These are phyloP conservation scores for Sodiomyces alkalinus DNA, from an alignment of 2,329 filamentous ascomycete genomes.

Conservation along the genomic window DNA sequence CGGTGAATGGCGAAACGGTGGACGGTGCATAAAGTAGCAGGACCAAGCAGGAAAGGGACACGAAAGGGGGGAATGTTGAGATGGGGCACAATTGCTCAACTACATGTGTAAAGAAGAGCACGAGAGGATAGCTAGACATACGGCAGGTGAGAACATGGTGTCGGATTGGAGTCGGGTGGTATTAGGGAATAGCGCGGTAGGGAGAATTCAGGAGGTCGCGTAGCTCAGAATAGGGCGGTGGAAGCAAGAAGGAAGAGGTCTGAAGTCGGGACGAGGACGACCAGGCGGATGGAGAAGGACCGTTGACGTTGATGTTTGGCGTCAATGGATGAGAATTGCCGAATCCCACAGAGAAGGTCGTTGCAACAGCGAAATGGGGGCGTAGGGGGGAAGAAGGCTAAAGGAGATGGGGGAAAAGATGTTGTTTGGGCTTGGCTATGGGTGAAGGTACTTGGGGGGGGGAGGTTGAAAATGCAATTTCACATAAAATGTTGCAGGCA, in stretches of 20 bases:
- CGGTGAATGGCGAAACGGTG: too few relatives aligned
- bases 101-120: too few relatives aligned
- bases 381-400: constrained; percentile 5
- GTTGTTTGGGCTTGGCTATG: too few relatives aligned
- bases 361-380: constrained; percentile 1
- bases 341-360: neutral
- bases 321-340: neutral
- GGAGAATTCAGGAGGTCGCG: constrained; percentile 5
- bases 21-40: too few relatives aligned
- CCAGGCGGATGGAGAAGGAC: too few relatives aligned
- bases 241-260: neutral
- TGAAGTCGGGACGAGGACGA: neutral
- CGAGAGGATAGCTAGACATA: too few relatives aligned
- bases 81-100: too few relatives aligned
- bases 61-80: too few relatives aligned
- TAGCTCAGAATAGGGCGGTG: neutral
- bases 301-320: constrained; percentile 1
- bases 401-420: constrained; percentile 10
- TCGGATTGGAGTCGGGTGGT: constrained; percentile 2
- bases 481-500: constrained; percentile 21
- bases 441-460: too few relatives aligned
- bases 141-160: constrained; percentile 18
- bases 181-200: constrained; percentile 2
- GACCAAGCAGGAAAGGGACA: too few relatives aligned
- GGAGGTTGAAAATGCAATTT: constrained; percentile 20